Conservation (phyloP, 2,329 filamentous ascomycete species). For the Cercospora zeae-maydis region DNA sequence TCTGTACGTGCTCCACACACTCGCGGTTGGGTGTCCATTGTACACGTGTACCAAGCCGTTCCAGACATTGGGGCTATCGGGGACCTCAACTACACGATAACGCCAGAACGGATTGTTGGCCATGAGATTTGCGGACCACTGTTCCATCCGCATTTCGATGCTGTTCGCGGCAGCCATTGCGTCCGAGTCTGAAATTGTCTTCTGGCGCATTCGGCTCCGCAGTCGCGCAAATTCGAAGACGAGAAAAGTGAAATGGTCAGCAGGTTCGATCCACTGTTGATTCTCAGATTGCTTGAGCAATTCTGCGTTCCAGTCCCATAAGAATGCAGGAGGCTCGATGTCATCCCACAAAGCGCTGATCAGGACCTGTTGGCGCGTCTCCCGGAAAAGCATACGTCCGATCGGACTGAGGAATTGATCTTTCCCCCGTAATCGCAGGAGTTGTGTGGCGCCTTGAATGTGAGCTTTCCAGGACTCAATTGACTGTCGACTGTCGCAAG, state of each 20-base stretch:
- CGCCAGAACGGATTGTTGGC: constrained; percentile 22
- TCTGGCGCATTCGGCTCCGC: constrained; percentile 20
- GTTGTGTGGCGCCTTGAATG: constrained; percentile 36
- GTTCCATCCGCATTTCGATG: constrained; percentile 30
- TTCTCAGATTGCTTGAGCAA: constrained; percentile 18
- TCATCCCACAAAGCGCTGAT: constrained; percentile 35
- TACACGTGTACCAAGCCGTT: constrained; percentile 32
- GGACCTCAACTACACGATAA: constrained; percentile 30
- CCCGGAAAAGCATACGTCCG: constrained; percentile 32
- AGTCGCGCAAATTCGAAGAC: constrained; percentile 29
- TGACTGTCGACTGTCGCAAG: constrained; percentile 32
- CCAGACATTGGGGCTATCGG: constrained; percentile 32
- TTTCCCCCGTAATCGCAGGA: constrained; percentile 35
- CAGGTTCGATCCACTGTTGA: constrained; percentile 19
- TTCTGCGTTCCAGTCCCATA: constrained; percentile 30
- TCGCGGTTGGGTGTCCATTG: constrained; percentile 19
- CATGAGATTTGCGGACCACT: constrained; percentile 29
- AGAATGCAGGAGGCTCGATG: constrained; percentile 28
- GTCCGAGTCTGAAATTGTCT: constrained; percentile 22
- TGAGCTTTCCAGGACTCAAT: constrained; percentile 41
- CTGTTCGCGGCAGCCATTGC: constrained; percentile 24
- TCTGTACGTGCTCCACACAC: constrained; percentile 31
- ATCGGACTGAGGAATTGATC: constrained; percentile 29
- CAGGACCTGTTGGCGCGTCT: constrained; percentile 29
- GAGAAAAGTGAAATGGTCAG: constrained; percentile 26